These are phyloP conservation scores for Potentilla sterilis DNA, from an alignment of 306 rosid genomes.

Conservation along the genomic window DNA sequence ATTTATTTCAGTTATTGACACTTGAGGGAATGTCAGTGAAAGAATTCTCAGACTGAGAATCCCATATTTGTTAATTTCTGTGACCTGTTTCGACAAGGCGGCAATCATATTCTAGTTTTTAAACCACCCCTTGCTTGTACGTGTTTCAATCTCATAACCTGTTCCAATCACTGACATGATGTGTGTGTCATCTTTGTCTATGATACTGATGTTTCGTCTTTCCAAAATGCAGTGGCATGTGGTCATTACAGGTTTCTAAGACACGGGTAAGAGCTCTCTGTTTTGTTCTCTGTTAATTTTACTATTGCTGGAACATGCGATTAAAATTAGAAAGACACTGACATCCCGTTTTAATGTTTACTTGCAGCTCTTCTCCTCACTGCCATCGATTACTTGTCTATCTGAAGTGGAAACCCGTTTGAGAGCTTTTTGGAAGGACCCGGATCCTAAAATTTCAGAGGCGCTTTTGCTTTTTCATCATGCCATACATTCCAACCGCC, in stretches of 20 bases:
- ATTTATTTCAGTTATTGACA: neutral
- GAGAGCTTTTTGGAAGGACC: conserved; percentile 35
- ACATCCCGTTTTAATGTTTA: conserved; percentile 4
- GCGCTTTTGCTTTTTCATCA: conserved; percentile 58
- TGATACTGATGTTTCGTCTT: neutral
- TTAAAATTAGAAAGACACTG: neutral
- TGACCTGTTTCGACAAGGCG: conserved; percentile 57
- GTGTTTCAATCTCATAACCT: neutral
- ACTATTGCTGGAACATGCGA: too few species aligned
- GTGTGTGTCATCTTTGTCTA: too few species aligned
- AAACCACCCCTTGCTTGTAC: neutral
- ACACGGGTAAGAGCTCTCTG: neutral
- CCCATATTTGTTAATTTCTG: conserved; percentile 77
- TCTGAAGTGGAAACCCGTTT: conserved; percentile 41
- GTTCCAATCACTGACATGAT: neutral
- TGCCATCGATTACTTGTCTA: conserved; percentile 25
- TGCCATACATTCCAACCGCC: conserved; percentile 38
- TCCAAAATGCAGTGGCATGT: conserved; percentile 6
- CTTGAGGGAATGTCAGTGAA: conserved; percentile 5
- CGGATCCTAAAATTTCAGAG: conserved; percentile 40
- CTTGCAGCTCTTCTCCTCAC: conserved; percentile 42
- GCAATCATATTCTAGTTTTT: conserved; percentile 25
- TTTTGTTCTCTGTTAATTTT: neutral
- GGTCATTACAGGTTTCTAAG: neutral
- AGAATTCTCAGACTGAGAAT: conserved; percentile 65